phyloP scores from a whole-genome alignment of 192 early-diverging fungal species.

The Endogone sp. region DNA sequence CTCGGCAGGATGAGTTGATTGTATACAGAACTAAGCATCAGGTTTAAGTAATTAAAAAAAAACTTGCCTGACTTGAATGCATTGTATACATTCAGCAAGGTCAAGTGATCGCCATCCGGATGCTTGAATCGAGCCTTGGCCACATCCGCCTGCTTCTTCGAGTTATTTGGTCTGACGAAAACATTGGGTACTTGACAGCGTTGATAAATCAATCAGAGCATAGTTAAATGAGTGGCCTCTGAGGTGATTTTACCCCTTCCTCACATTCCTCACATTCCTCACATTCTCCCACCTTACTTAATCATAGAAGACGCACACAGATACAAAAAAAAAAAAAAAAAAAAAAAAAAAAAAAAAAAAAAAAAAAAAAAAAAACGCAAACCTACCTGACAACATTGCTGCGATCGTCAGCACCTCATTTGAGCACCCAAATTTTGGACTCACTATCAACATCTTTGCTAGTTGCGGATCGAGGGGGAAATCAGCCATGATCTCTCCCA shows the following conservation, averaged over 20 bases:
- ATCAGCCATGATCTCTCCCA: slow-evolving; percentile 87
- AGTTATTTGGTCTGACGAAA: slow-evolving; percentile 89
- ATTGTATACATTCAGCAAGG: too few relatives aligned
- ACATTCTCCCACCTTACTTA: background rate
- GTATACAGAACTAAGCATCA: too few relatives aligned
- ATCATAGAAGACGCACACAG: too few relatives aligned
- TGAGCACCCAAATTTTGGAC: slow-evolving; percentile 81
- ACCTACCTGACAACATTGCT: slow-evolving; percentile 76
- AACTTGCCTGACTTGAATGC: slow-evolving; percentile 97
- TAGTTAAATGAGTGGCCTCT: too few relatives aligned
- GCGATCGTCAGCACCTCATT: slow-evolving; percentile 94
- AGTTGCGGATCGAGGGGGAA: slow-evolving; percentile 98
- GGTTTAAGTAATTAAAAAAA: too few relatives aligned
- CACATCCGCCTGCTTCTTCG: slow-evolving; percentile 83
- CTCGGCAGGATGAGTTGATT: too few relatives aligned
- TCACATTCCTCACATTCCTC: too few relatives aligned
- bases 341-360: background rate
- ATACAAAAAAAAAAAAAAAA: too few relatives aligned
- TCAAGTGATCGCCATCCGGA: too few relatives aligned
- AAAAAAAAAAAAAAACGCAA: too few relatives aligned
- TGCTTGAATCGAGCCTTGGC: slow-evolving; percentile 94
- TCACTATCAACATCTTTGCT: slow-evolving; percentile 86
- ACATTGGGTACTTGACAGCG: slow-evolving; percentile 66
- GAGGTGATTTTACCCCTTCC: too few relatives aligned
- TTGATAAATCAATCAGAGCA: background rate